Evolutionary conservation across 306 rosid genomes (phyloP).

Genomic region (Inga oerstediana): DNA sequence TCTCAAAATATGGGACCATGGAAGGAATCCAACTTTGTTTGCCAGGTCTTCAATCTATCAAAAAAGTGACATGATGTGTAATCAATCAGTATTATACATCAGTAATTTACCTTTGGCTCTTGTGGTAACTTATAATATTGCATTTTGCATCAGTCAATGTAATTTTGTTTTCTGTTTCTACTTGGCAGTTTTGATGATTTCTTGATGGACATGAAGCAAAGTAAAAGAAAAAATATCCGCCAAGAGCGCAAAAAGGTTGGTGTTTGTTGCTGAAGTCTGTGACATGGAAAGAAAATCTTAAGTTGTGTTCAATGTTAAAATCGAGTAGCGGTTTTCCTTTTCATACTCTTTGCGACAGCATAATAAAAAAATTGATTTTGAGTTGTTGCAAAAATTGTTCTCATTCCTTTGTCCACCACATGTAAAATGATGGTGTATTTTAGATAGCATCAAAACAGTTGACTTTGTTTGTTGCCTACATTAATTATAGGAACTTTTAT

Average conservation of each 20-base stretch:
- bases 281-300: background rate
- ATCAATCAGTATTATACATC: background rate
- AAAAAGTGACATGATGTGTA: slow-evolving; percentile 5
- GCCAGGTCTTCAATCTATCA: background rate
- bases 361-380: background rate
- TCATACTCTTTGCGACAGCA: background rate
- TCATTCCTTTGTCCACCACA: slow-evolving; percentile 2
- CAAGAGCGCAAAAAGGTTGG: slow-evolving; percentile 94
- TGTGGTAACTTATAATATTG: background rate
- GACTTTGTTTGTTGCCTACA: slow-evolving; percentile 5
- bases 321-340: background rate
- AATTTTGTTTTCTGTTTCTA: slow-evolving; percentile 21
- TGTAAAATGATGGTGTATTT: slow-evolving; percentile 19
- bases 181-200: slow-evolving; percentile 83
- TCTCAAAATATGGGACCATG: background rate
- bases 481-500: slow-evolving; percentile 18
- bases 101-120: background rate
- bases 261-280: background rate
- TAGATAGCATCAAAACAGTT: slow-evolving; percentile 1
- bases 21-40: slow-evolving; percentile 21
- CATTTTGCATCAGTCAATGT: slow-evolving; percentile 17
- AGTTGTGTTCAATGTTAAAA: background rate
- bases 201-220: slow-evolving; percentile 96
- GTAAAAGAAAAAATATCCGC: slow-evolving; percentile 92
- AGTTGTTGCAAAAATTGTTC: background rate